Base-by-base conservation (phyloP, 495 filamentous ascomycete species). In the Daldinia loculata region DNA sequence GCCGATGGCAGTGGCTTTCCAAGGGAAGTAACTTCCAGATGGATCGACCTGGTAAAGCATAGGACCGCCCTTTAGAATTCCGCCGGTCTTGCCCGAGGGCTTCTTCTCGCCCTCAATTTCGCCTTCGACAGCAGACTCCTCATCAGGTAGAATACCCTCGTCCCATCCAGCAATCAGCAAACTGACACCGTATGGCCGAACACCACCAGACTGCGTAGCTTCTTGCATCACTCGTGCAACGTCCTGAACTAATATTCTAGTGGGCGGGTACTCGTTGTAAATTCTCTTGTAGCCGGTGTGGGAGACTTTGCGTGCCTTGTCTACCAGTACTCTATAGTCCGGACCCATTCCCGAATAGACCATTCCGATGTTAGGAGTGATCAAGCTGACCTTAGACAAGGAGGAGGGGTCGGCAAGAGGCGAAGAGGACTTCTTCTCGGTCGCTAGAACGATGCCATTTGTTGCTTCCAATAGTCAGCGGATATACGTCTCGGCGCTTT, bases 221-320 rank as follows among this genome's bases (percentile, higher is more conserved):
- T 99, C 95, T 79, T 99, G 96, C 90, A 99, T 97, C 63, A 97
- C 94, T 71, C 93, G 89, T 50, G 95, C 95, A 58, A 99, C 95
- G 76, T 99, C 96, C 82, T 99, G 95, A 63, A 99, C 95, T 79
- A 99, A 85, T 87, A 99, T 99, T 69, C 95, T 88, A 29, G 96
- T 99, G 9, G 95, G 95, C 14, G 95, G 95, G 87, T 99, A 99
- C 85, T 99, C 95, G 82, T 99, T 99, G 86, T 99, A 99, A 81
- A 99, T 92, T 80, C 95, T 93, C 87, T 99, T 99, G 89, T 98
- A 99, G 80, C 91, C 91, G 52, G 96, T 97, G 84, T 99, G 96
- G n/a, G 93, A 95, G 63, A 98, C 95, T 82, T 98, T 98, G 71
- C 95, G 94, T 67, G 95, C 96, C 79, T 92, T 94, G 84, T 99